Percentiles rank a stretch among this genome's conserved stretches.
phyloP scores from a whole-genome alignment of 1,284 basidiomycete species.

The Marasmius tenuissimus region DNA sequence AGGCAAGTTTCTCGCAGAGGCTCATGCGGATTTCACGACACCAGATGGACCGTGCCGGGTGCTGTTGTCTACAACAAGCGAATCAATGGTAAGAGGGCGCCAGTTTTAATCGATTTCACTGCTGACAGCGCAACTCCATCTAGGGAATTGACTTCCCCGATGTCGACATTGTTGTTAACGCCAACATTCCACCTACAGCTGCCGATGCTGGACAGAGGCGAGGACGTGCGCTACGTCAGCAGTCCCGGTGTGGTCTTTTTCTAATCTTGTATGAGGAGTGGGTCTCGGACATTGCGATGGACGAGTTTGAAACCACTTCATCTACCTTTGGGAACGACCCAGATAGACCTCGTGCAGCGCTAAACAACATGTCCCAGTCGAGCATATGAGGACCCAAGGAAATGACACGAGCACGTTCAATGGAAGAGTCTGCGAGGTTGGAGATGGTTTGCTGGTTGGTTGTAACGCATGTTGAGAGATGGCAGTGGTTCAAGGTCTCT shows the following conservation, averaged over 20 bases:
- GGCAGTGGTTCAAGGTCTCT: no score
- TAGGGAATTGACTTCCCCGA: conserved; percentile 15
- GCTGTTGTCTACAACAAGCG: conserved; percentile 20
- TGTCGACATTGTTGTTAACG: conserved; percentile 14
- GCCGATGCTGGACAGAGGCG: conserved; percentile 4
- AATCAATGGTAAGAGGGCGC: conserved; percentile 18
- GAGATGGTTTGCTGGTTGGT: no score
- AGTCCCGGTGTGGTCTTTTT: background rate
- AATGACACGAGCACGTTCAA: background rate
- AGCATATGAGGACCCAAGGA: background rate
- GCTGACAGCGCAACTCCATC: background rate
- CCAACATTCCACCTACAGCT: conserved; percentile 3
- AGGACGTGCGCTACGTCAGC: conserved; percentile 7
- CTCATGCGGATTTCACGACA: conserved; percentile 17
- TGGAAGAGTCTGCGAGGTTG: background rate
- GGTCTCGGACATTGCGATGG: background rate
- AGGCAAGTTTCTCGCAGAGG: conserved; percentile 16
- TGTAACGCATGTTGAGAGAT: no score
- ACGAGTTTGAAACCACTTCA: background rate
- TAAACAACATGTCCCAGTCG: background rate
- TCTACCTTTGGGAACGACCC: background rate
- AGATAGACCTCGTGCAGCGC: background rate
- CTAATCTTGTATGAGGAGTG: background rate
- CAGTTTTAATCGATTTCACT: no score
- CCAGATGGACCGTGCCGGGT: conserved; percentile 21